Conservation (phyloP, 805 yeast species). For the Saturnispora bothae region DNA sequence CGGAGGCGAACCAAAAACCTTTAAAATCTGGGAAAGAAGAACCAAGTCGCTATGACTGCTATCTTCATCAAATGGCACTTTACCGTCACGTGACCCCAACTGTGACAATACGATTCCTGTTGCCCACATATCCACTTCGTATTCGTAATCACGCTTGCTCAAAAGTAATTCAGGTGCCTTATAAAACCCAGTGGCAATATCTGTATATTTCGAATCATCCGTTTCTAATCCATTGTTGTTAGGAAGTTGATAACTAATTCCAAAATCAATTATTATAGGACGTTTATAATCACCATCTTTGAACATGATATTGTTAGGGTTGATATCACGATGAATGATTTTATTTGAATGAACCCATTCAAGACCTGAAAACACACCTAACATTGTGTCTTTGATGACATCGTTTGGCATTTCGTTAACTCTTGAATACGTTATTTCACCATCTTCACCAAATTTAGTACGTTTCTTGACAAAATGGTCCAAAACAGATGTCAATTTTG, state of each 20-base stretch:
- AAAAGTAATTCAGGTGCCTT: constrained; percentile 68
- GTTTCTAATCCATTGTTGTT: constrained; percentile 67
- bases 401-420: constrained; percentile 13
- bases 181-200: constrained; percentile 56
- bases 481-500: not conserved
- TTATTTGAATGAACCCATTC: constrained; percentile 59
- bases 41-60: constrained; percentile 45
- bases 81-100: constrained; percentile 32
- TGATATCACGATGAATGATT: constrained; percentile 62
- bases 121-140: constrained; percentile 62
- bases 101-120: constrained; percentile 52
- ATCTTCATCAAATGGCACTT: constrained; percentile 30
- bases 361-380: constrained; percentile 36
- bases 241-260: constrained; percentile 27
- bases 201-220: constrained; percentile 33
- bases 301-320: constrained; percentile 53
- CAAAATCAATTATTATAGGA: constrained; percentile 34
- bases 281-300: constrained; percentile 14
- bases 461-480: constrained; percentile 23
- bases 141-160: constrained; percentile 43
- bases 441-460: constrained; percentile 15
- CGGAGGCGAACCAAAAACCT: constrained; percentile 56
- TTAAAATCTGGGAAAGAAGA: constrained; percentile 44
- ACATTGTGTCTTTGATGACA: constrained; percentile 25
- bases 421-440: constrained; percentile 7